phyloP scores from a whole-genome alignment of 179 eudicot genomes.

The Amaranthus tricolor region DNA sequence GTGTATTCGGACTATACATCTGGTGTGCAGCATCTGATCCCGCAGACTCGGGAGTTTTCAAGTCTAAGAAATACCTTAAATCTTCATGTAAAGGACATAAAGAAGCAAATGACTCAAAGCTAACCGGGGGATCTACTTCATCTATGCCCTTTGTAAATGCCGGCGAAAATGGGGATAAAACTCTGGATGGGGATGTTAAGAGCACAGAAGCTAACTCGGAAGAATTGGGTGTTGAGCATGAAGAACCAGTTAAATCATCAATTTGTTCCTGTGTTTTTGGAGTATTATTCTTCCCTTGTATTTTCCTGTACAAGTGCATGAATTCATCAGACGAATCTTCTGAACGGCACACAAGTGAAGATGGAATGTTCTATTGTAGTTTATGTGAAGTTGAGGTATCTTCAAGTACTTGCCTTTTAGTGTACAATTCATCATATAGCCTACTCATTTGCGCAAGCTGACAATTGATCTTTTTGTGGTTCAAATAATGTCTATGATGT shows the following conservation, averaged over 20 bases:
- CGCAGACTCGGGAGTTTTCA: constrained; percentile 93
- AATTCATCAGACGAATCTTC: constrained; percentile 58
- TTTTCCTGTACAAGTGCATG: constrained; percentile 53
- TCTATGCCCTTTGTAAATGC: constrained; percentile 48
- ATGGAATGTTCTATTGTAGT: constrained; percentile 99
- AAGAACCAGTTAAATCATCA: constrained; percentile 30
- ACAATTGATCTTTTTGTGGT: not conserved
- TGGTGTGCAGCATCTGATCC: constrained; percentile 99
- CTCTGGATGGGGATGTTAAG: constrained; percentile 36
- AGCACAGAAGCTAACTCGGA: constrained; percentile 38
- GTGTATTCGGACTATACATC: constrained; percentile 77
- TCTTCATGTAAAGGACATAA: constrained; percentile 29
- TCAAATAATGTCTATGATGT: constrained; percentile 22
- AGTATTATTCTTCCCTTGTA: constrained; percentile 61
- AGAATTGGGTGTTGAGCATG: constrained; percentile 39
- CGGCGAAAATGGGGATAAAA: constrained; percentile 42
- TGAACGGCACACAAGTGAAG: constrained; percentile 74
- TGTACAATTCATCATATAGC: not conserved
- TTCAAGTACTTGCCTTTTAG: not conserved
- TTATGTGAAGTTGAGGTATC: constrained; percentile 98
- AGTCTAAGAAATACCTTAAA: constrained; percentile 83
- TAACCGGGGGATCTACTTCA: constrained; percentile 51
- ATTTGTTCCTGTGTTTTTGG: constrained; percentile 38
- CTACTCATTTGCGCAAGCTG: not conserved
- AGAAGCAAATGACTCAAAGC: constrained; percentile 45